Evolutionary conservation across 306 rosid genomes (phyloP), one percentile per base, ranked within the genome.

Genomic region (Citrullus colocynthis): DNA sequence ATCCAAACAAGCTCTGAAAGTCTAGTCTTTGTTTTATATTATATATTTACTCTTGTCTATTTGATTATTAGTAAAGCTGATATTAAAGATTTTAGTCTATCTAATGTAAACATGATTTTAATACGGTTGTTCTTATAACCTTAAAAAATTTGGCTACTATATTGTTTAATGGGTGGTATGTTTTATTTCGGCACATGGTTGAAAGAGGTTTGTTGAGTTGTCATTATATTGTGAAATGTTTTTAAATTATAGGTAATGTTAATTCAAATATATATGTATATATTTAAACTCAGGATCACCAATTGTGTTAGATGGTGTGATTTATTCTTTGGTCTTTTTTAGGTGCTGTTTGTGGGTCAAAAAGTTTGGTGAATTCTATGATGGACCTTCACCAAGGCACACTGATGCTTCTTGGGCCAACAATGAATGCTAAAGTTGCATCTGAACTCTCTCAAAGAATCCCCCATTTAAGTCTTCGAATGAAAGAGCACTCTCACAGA

Each of bases 331-430:
- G 13, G 3, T 57, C 3, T 58, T 20, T 58, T 7, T 44, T 83
- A 95, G 99, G 99, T 0, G 97, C 90, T 12, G 92, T 95, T 17
- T 95, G 97, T 69, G 99, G 99, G 64, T 78, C 90, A 0, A 95
- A 86, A 57, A 80, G 63, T n/a, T 78, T 95, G 6, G 97, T 95
- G 79, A 92, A 90, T 81, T 86, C 93, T 4, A 95, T 95, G 98
- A 92, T 95, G 99, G 90, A 92, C 59, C 89, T 95, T 0, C 97
- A 90, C n/a, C 99, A 95, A 81, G 98, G 99, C 4, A 54, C 96
- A 8, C 80, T 95, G 16, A 92, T 95, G 99, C 83, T 95, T 7
- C 62, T 92, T 41, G 99, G 99, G 4, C 99, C 99, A 12, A 95
- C 99, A 5, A 92, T 95, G 99, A 92, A 95, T 67, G 58, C 99